A percentile compares a stretch with the other conserved stretches of the same genome.
phyloP scores from a whole-genome alignment of 441 rosid species.

The Adansonia madagascariensis region DNA sequence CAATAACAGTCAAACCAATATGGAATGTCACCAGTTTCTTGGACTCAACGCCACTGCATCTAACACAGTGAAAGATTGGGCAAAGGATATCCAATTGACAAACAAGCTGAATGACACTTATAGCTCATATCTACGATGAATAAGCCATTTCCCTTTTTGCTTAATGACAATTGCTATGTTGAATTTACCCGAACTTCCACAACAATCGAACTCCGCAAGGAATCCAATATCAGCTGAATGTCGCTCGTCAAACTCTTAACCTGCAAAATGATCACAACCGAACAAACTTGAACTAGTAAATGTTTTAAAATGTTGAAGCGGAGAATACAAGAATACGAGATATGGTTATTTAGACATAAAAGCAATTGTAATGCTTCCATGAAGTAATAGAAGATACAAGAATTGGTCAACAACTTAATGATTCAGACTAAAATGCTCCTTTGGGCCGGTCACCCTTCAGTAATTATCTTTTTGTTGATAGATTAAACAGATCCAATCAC shows the following conservation, averaged over 20 bases:
- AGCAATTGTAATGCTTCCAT: not conserved
- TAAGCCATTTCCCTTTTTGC: not conserved
- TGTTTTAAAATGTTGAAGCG: not conserved
- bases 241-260: conserved; percentile 21
- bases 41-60: not conserved
- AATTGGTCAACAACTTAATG: not conserved
- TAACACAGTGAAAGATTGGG: not conserved
- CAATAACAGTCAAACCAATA: not conserved
- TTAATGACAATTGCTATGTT: not conserved
- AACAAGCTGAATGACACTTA: too few species aligned
- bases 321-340: not conserved
- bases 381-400: not conserved
- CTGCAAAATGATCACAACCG: conserved; percentile 19
- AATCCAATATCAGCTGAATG: conserved; percentile 21
- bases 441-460: too few species aligned
- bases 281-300: not conserved
- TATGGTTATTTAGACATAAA: not conserved
- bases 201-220: conserved; percentile 17
- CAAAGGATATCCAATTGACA: not conserved
- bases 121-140: not conserved
- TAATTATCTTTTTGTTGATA: not conserved
- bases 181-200: conserved; percentile 27
- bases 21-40: not conserved
- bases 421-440: not conserved
- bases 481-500: not conserved